These are phyloP conservation scores for Naegleria fowleri DNA, from an alignment of 208 protist genomes.

Conservation along the genomic window DNA sequence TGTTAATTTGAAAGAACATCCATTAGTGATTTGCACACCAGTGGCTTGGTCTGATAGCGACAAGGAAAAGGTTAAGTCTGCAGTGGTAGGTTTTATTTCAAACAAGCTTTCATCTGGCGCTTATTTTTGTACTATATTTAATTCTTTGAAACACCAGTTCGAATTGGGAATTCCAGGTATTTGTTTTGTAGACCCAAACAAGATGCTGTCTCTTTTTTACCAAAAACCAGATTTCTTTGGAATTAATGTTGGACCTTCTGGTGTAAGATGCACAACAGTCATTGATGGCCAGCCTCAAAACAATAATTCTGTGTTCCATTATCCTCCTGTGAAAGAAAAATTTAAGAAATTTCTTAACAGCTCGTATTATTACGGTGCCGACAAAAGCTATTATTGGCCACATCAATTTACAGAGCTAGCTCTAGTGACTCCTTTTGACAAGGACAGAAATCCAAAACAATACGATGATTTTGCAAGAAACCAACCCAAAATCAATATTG, in stretches of 20 bases:
- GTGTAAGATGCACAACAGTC: neutral
- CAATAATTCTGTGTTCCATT: neutral
- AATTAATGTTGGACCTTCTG: neutral
- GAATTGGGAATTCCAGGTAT: neutral
- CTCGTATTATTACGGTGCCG: neutral
- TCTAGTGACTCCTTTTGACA: neutral
- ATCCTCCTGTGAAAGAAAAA: neutral
- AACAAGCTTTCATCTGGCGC: too few relatives aligned
- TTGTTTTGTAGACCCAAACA: neutral
- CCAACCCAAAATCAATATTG: too few relatives aligned
- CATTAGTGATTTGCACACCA: neutral
- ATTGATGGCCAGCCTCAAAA: neutral
- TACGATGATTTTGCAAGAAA: neutral
- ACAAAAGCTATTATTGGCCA: neutral
- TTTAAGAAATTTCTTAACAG: neutral
- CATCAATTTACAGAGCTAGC: neutral
- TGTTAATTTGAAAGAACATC: neutral
- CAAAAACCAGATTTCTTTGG: neutral
- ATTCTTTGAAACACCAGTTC: too few relatives aligned
- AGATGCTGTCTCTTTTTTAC: neutral
- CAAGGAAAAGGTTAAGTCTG: neutral
- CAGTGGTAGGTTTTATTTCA: neutral
- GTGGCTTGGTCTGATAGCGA: neutral
- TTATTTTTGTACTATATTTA: too few relatives aligned
- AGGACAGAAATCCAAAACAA: neutral